Conservation (phyloP, 1,284 basidiomycete genomes). For the Papiliotrema flavescens region DNA sequence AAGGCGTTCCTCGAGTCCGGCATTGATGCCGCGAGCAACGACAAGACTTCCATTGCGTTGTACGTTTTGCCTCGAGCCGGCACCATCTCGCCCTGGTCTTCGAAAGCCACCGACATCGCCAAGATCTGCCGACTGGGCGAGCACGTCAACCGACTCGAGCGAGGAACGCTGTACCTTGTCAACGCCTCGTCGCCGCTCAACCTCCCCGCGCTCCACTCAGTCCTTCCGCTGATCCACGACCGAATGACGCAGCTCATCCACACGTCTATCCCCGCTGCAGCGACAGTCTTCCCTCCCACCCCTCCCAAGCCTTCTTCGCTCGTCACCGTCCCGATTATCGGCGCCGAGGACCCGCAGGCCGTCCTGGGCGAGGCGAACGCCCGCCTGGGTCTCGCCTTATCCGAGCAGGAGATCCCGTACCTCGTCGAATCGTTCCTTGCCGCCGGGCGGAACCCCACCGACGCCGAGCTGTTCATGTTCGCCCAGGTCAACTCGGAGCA, state of each 20-base stretch:
- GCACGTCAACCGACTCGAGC: slow-evolving; percentile 75
- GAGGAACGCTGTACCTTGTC: slow-evolving; percentile 73
- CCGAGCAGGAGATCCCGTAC: slow-evolving; percentile 87
- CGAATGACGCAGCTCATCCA: slow-evolving; percentile 88
- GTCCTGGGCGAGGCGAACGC: slow-evolving; percentile 76
- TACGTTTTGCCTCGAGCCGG: slow-evolving; percentile 77
- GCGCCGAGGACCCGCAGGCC: slow-evolving; percentile 53
- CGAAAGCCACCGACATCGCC: slow-evolving; percentile 96
- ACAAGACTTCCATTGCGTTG: slow-evolving; percentile 54
- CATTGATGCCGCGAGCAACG: slow-evolving; percentile 40
- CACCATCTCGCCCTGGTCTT: slow-evolving; percentile 91
- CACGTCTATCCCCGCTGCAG: slow-evolving; percentile 59
- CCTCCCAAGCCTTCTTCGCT: slow-evolving; percentile 63
- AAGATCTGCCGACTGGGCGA: slow-evolving; percentile 72
- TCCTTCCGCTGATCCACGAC: slow-evolving; percentile 76
- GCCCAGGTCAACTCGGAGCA: slow-evolving; percentile 99
- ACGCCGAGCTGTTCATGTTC: slow-evolving; percentile 99
- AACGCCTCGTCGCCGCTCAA: slow-evolving; percentile 50
- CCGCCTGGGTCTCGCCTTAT: slow-evolving; percentile 84
- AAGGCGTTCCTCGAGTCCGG: slow-evolving; percentile 34
- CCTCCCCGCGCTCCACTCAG: slow-evolving; percentile 49
- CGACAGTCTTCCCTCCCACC: slow-evolving; percentile 64
- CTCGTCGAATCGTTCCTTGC: slow-evolving; percentile 83
- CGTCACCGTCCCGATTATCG: slow-evolving; percentile 60
- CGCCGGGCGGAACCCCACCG: slow-evolving; percentile 78